Evolutionary conservation across 768 basidiomycete genomes (phyloP).

Genomic region (Pholiota conissans): DNA sequence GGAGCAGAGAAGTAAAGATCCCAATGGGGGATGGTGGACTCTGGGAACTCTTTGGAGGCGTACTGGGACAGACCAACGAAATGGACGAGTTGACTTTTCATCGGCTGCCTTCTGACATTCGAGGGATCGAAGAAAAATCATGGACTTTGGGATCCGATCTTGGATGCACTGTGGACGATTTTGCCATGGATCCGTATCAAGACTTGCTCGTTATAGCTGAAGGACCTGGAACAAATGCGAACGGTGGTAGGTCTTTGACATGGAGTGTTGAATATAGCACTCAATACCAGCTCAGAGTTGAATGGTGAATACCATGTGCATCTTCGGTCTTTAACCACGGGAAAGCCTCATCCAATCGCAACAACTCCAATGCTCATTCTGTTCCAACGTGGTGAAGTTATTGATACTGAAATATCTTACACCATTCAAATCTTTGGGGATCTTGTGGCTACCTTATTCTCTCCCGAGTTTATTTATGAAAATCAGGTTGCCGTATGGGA

Average conservation of each 20-base stretch:
- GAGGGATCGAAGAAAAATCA: conserved; percentile 42
- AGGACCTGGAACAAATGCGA: conserved; percentile 8
- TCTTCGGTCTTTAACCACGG: conserved; percentile 44
- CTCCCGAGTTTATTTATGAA: conserved; percentile 28
- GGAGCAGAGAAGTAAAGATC: conserved; percentile 31
- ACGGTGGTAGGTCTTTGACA: background rate
- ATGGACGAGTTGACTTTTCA: conserved; percentile 38
- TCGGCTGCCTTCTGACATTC: conserved; percentile 48
- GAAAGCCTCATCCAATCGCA: conserved; percentile 46
- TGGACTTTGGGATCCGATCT: conserved; percentile 41
- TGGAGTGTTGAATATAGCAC: background rate
- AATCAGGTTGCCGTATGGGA: conserved; percentile 63
- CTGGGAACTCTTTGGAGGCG: conserved; percentile 62
- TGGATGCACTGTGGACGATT: conserved; percentile 48
- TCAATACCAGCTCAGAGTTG: background rate
- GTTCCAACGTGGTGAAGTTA: conserved; percentile 16
- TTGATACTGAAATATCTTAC: conserved; percentile 31
- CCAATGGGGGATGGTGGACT: conserved; percentile 42
- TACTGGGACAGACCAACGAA: conserved; percentile 44
- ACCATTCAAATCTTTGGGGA: conserved; percentile 58
- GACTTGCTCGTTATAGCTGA: conserved; percentile 59
- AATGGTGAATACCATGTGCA: conserved; percentile 35
- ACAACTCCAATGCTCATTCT: conserved; percentile 31
- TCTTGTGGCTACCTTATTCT: conserved; percentile 49
- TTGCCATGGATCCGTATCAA: conserved; percentile 66